Percentiles rank a stretch among this genome's conserved stretches.
Conservation (phyloP, 768 basidiomycete genomes). For the Tubosaeta sp. region DNA sequence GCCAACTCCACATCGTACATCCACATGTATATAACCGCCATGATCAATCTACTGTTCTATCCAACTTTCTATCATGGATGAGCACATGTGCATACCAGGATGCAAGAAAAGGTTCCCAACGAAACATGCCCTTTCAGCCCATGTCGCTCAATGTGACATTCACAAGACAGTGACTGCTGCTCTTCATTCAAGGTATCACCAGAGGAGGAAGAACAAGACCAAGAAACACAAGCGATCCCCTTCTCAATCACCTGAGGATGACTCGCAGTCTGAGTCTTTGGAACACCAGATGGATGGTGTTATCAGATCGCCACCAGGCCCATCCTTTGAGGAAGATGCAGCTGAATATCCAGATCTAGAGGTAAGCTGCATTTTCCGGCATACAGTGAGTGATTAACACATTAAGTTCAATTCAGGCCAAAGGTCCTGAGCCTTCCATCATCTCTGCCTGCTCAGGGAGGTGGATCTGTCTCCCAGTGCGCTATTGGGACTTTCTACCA, state of each 20-base stretch:
- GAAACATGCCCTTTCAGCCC: not conserved
- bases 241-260: not conserved
- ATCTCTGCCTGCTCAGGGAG: constrained; percentile 1
- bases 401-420: too few species aligned
- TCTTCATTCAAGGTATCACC: not conserved
- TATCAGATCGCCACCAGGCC: too few species aligned
- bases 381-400: too few species aligned
- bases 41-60: not conserved
- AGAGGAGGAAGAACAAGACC: too few species aligned
- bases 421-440: not conserved
- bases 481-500: constrained; percentile 4
- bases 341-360: too few species aligned
- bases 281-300: too few species aligned
- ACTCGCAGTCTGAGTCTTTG: too few species aligned
- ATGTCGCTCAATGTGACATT: not conserved
- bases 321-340: too few species aligned
- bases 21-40: not conserved
- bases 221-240: not conserved
- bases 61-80: too few species aligned
- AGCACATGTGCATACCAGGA: not conserved
- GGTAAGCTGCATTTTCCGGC: too few species aligned
- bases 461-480: not conserved
- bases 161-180: not conserved
- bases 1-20: too few species aligned
- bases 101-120: not conserved